phyloP scores from a whole-genome alignment of 192 early-diverging fungal genomes.

The Powellomyces hirtus region DNA sequence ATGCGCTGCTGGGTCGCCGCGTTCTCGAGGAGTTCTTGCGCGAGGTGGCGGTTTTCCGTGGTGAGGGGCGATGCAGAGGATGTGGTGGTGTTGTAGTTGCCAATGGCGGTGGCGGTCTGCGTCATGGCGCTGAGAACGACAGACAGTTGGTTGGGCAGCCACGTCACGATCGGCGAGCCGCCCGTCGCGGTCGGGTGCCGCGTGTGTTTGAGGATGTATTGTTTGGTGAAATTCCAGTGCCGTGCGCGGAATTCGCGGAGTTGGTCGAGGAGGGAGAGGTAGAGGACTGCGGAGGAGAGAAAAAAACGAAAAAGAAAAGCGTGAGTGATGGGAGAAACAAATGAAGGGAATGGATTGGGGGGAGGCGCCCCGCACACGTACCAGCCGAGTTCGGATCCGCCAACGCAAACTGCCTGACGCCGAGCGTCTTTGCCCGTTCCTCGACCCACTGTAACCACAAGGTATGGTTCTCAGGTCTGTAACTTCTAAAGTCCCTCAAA shows the following conservation, averaged over 20 bases:
- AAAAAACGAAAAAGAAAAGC: neutral
- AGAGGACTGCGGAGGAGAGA: conserved; percentile 52
- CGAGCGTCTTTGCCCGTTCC: conserved; percentile 25
- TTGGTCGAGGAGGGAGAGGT: conserved; percentile 77
- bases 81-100: conserved; percentile 23
- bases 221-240: conserved; percentile 88
- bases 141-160: conserved; percentile 68
- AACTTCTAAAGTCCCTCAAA: conserved; percentile 70
- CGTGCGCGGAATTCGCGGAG: conserved; percentile 80
- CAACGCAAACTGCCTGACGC: conserved; percentile 26
- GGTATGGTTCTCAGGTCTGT: conserved; percentile 77
- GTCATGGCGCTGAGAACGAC: conserved; percentile 63
- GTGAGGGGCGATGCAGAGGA: conserved; percentile 58
- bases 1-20: conserved; percentile 65
- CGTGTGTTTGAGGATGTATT: conserved; percentile 79
- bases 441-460: conserved; percentile 74
- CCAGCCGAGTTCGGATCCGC: conserved; percentile 55
- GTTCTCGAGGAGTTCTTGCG: conserved; percentile 57
- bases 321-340: neutral
- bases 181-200: conserved; percentile 74
- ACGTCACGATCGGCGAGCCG: conserved; percentile 64
- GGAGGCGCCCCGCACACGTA: conserved; percentile 11
- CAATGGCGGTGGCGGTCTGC: conserved; percentile 46
- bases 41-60: conserved; percentile 53
- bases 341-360: neutral